Percentiles rank a stretch among this genome's conserved stretches.
Evolutionary conservation across 208 protist genomes (phyloP).

Genomic region (Leishmania amazonensis): DNA sequence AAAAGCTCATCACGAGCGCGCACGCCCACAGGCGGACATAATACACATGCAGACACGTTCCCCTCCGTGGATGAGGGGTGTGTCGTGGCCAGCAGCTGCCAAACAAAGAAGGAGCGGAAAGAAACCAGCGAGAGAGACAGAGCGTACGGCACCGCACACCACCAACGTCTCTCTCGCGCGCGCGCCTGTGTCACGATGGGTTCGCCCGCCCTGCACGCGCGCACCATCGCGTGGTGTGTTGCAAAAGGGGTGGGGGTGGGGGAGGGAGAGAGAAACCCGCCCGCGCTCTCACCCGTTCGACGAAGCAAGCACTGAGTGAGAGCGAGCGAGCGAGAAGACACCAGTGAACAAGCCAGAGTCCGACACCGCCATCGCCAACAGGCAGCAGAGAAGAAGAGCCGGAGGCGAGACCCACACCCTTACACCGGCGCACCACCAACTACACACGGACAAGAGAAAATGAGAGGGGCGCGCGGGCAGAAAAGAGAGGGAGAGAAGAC

Average conservation of each 20-base stretch:
- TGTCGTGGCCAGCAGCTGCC: no score
- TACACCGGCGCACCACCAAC: not conserved
- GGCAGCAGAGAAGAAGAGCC: not conserved
- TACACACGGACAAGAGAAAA: not conserved
- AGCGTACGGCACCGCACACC: not conserved
- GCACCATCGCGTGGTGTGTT: not conserved
- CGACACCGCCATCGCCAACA: not conserved
- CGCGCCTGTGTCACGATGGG: not conserved
- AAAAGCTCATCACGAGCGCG: not conserved
- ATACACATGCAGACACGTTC: no score
- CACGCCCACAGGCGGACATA: no score
- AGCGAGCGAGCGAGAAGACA: not conserved
- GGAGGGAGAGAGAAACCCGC: not conserved
- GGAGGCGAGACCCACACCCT: not conserved
- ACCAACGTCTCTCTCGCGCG: no score
- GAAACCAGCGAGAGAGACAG: not conserved
- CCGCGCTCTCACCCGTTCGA: not conserved
- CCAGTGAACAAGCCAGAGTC: not conserved
- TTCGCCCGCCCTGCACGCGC: not conserved
- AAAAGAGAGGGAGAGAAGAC: not conserved
- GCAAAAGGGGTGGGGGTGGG: not conserved
- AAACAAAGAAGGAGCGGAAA: no score
- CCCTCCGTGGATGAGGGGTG: no score
- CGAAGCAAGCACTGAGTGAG: not conserved
- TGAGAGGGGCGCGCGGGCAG: not conserved